Evolutionary conservation across 2,329 filamentous ascomycete species (phyloP), one percentile per base, ranked within the genome.

Genomic region (Calonectria hongkongensis): DNA sequence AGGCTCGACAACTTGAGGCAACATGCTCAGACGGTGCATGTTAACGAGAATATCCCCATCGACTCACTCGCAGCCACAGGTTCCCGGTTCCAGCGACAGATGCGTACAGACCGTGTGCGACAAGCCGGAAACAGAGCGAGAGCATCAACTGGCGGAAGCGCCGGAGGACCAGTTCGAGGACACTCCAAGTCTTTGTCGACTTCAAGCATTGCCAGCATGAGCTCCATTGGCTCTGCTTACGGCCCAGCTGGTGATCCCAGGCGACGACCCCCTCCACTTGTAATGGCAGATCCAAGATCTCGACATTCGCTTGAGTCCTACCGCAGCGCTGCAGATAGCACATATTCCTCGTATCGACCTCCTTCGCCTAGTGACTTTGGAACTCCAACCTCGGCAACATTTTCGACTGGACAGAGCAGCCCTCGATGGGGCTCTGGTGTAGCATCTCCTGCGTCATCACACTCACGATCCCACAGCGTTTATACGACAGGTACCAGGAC

Each of bases 21-120:
- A 82, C 97, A 99, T 88, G 97, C 97, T 54, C 96, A 98, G 84
- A 98, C 97, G 0, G 97, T 99, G 1, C 97, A 99, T 83, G 94
- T 98, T 71, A 98, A 98, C 83, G 97, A 98, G 83, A 95, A 98
- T 70, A 99, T 99, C 41, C 97, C 97, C 4, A 92, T 93, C 48
- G 95, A 98, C 83, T 98, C 97, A 1, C 90, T 98, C 25, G 97
- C 97, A 18, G 97, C 96, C 4, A 97, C 95, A 1, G 95, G 96
- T 28, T 98, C 96, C 10, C 90, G 96, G 47, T 98, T 98, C 79
- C 96, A 98, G 80, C 91, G 96, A 74, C 96, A 98, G 83, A 95
- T 98, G 72, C 91, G 96, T 66, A 97, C 95, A 0, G 96, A 98
- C 76, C 89, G 95, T 72, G 94, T 96, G 41, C 90, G 95, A 67